These are phyloP conservation scores for Cinnamomum chago DNA, from an alignment of 164 flowering plant species.

Conservation along the genomic window DNA sequence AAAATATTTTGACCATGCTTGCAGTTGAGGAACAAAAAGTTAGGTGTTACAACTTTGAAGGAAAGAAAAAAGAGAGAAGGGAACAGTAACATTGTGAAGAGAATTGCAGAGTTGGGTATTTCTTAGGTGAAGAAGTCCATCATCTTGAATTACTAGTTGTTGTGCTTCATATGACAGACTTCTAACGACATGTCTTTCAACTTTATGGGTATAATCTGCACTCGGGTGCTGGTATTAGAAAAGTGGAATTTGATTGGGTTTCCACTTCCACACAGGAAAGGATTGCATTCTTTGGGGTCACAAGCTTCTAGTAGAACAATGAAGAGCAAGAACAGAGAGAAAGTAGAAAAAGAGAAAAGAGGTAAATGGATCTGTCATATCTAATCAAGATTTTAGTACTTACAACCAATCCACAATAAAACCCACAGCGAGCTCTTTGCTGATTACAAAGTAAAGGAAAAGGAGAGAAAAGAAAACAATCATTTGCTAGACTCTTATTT, in stretches of 20 bases:
- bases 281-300: background rate
- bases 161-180: background rate
- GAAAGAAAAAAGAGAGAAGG: background rate
- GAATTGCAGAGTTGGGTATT: background rate
- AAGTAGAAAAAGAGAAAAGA: background rate
- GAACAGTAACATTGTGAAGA: background rate
- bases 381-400: background rate
- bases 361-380: background rate
- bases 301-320: too few species aligned
- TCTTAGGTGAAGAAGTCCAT: too few species aligned
- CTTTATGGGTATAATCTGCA: background rate
- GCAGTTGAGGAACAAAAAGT: background rate
- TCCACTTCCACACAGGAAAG: background rate
- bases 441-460: background rate
- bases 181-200: background rate
- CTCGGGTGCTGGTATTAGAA: background rate
- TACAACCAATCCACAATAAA: background rate
- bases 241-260: background rate
- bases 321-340: background rate
- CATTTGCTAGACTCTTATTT: background rate
- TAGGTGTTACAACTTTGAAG: background rate
- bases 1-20: background rate
- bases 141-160: background rate
- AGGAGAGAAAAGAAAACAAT: background rate
- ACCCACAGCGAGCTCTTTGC: background rate